Conservation (phyloP, 768 basidiomycete species). For the Mrakia gelida region DNA sequence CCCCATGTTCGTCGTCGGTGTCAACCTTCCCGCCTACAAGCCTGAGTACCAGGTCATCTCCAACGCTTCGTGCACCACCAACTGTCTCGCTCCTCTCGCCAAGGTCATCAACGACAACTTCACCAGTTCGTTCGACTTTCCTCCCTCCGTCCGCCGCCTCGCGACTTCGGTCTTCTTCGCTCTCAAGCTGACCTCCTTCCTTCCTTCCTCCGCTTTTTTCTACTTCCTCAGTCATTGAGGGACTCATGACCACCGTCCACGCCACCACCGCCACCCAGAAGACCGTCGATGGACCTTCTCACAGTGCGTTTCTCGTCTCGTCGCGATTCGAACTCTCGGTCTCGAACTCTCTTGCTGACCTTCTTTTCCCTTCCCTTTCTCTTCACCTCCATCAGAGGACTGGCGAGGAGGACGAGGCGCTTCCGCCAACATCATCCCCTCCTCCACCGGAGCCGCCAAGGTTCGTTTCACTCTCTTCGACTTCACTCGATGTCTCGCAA, state of each 20-base stretch:
- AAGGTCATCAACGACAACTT: constrained; percentile 92
- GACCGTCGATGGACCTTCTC: constrained; percentile 46
- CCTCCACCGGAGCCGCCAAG: constrained; percentile 98
- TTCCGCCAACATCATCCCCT: constrained; percentile 98
- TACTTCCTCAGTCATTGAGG: constrained; percentile 62
- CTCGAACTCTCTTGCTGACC: constrained; percentile 40
- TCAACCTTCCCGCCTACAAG: constrained; percentile 91
- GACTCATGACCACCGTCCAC: constrained; percentile 98
- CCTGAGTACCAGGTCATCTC: constrained; percentile 86
- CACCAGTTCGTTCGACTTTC: constrained; percentile 16
- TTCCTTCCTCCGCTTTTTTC: not conserved
- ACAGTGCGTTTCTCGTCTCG: constrained; percentile 52
- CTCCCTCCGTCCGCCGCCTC: not conserved
- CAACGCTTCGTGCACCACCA: constrained; percentile 99
- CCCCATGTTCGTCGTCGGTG: constrained; percentile 51
- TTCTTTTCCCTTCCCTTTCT: constrained; percentile 13
- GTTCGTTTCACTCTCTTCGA: not conserved
- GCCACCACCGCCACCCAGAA: constrained; percentile 82
- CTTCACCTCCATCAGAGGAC: constrained; percentile 74
- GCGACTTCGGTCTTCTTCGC: not conserved
- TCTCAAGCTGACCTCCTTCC: constrained; percentile 47
- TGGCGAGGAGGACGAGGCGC: constrained; percentile 96
- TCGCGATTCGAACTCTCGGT: constrained; percentile 47
- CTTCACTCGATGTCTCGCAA: not conserved
- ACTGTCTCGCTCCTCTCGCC: constrained; percentile 98